A percentile compares a stretch with the other conserved stretches of the same genome.
Evolutionary conservation across 139 green algal genomes (phyloP).

Genomic region (Astrephomene gubernaculifera): DNA sequence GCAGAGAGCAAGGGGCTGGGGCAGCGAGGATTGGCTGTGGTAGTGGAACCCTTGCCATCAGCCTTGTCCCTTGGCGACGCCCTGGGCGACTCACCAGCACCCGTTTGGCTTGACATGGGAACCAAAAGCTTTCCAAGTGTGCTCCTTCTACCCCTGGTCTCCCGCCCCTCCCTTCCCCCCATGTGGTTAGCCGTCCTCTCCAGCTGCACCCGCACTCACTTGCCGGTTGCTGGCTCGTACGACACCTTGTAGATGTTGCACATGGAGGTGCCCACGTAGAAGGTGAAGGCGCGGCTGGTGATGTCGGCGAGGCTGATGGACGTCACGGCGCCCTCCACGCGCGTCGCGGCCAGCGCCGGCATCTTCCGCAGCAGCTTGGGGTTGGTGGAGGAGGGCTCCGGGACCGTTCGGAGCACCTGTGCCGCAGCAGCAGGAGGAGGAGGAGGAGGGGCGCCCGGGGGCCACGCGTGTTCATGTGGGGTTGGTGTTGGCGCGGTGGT

Average conservation of each 20-base stretch:
- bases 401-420: constrained; percentile 52
- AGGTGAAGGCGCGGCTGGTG: constrained; percentile 56
- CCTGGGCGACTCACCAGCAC: no score
- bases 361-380: constrained; percentile 72
- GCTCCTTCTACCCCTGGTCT: no score
- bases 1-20: no score
- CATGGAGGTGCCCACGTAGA: constrained; percentile 72
- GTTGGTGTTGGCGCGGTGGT: no score
- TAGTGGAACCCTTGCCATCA: no score
- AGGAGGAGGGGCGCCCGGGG: no score
- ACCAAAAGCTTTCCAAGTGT: no score
- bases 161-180: background rate
- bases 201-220: constrained; percentile 40
- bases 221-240: constrained; percentile 59
- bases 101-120: no score
- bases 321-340: constrained; percentile 69
- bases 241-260: constrained; percentile 82
- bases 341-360: constrained; percentile 44
- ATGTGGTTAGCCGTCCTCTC: no score
- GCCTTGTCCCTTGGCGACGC: no score
- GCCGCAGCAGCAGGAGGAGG: constrained; percentile 64
- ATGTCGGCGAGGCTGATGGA: constrained; percentile 67
- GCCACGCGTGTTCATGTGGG: no score
- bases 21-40: no score
- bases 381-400: constrained; percentile 55